A percentile compares a stretch with the other conserved stretches of the same genome.
These are phyloP conservation scores for Saururus chinensis DNA, from an alignment of 164 flowering plant species.

Conservation along the genomic window DNA sequence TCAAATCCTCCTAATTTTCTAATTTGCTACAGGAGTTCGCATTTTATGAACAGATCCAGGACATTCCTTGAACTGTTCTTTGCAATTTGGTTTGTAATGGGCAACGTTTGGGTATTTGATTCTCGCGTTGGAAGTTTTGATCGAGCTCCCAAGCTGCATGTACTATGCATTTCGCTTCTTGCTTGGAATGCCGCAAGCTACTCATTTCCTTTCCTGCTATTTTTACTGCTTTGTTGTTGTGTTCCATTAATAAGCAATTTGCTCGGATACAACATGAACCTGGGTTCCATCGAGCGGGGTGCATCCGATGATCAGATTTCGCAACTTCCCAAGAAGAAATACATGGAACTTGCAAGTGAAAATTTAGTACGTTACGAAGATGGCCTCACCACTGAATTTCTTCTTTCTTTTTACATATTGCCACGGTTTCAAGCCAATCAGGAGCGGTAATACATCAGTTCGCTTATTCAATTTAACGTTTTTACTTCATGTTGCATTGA, in stretches of 20 bases:
- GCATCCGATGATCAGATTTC: conserved; percentile 86
- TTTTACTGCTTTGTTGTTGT: conserved; percentile 68
- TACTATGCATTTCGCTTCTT: conserved; percentile 66
- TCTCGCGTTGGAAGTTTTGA: conserved; percentile 55
- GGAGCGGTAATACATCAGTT: not conserved
- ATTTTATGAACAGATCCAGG: conserved; percentile 53
- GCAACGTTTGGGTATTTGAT: conserved; percentile 96
- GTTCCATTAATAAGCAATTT: conserved; percentile 66
- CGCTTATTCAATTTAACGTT: not conserved
- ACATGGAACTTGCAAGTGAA: conserved; percentile 35
- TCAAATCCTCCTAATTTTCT: not conserved
- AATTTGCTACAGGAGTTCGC: conserved; percentile 32
- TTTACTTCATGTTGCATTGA: conserved; percentile 3
- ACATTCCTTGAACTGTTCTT: conserved; percentile 81
- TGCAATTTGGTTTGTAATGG: conserved; percentile 99
- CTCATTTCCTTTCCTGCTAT: conserved; percentile 90
- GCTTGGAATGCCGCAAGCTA: conserved; percentile 91
- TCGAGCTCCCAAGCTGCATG: conserved; percentile 66
- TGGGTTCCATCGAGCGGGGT: conserved; percentile 56
- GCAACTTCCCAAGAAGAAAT: conserved; percentile 57
- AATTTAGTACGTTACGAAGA: conserved; percentile 32
- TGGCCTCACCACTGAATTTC: too few relatives aligned
- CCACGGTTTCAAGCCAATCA: too few relatives aligned
- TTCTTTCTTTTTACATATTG: not conserved
- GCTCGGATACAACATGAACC: conserved; percentile 86